phyloP scores from a whole-genome alignment of 2,329 filamentous ascomycete species.

The Cryphonectria radicalis region DNA sequence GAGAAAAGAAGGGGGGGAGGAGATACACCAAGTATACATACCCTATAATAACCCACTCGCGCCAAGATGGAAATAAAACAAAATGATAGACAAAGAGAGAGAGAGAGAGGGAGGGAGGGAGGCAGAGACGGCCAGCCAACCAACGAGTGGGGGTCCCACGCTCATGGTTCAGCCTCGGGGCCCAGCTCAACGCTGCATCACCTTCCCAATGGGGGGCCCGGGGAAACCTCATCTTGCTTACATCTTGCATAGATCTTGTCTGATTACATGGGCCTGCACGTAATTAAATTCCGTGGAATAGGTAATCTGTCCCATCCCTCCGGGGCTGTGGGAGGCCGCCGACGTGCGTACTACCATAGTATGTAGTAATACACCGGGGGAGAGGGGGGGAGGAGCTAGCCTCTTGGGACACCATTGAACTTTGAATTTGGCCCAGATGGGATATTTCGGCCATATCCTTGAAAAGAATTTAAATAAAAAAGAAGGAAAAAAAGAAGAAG shows the following conservation, averaged over 20 bases:
- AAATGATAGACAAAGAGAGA: not conserved
- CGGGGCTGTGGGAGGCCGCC: slow-evolving; percentile 21
- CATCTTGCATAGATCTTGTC: slow-evolving; percentile 27
- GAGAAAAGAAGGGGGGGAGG: too few relatives aligned
- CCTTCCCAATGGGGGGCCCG: slow-evolving; percentile 9
- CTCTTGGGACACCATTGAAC: not conserved
- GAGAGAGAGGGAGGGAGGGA: not conserved
- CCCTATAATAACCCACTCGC: not conserved
- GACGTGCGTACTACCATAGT: not conserved
- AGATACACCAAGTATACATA: not conserved
- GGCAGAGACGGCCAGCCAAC: not conserved
- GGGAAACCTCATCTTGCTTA: slow-evolving; percentile 13
- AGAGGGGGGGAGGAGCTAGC: not conserved
- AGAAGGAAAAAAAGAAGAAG: not conserved
- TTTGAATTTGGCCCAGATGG: not conserved
- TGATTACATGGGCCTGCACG: slow-evolving; percentile 24
- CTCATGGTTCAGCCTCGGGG: not conserved
- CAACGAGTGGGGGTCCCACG: not conserved
- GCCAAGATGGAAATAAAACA: not conserved
- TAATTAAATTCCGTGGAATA: slow-evolving; percentile 18
- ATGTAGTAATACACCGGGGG: not conserved
- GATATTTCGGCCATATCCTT: not conserved
- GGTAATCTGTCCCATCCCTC: not conserved
- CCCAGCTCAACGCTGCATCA: not conserved
- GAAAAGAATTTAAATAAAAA: too few relatives aligned